Evolutionary conservation across 1,284 basidiomycete genomes (phyloP).

Genomic region (Sporisorium graminicola): DNA sequence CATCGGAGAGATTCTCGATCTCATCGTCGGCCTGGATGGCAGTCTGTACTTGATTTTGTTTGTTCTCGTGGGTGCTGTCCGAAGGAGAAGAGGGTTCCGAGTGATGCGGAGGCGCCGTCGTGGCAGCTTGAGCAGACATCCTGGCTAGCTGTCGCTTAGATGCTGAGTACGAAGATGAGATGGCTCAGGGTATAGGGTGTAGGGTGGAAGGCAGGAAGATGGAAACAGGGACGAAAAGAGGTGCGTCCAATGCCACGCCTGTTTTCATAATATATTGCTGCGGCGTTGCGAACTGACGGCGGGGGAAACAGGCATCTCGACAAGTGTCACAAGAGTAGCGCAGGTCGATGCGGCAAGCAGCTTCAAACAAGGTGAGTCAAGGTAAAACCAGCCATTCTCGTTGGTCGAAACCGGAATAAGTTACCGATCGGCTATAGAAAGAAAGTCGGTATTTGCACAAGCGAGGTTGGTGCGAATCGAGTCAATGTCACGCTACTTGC

Average conservation of each 20-base stretch:
- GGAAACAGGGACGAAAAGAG: not conserved
- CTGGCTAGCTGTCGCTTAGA: not conserved
- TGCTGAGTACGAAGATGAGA: not conserved
- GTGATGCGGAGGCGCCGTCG: conserved; percentile 12
- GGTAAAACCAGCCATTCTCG: not conserved
- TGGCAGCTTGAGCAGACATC: conserved; percentile 28
- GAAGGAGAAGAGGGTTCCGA: conserved; percentile 25
- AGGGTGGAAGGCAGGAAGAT: no score
- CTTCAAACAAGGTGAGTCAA: not conserved
- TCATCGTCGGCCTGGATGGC: conserved; percentile 27
- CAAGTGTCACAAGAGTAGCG: not conserved
- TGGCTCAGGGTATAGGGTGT: no score
- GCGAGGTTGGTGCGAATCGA: conserved; percentile 30
- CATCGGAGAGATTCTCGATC: conserved; percentile 21
- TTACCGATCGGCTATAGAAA: not conserved
- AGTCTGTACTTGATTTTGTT: conserved; percentile 12
- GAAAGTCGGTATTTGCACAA: conserved; percentile 5
- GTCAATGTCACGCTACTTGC: not conserved
- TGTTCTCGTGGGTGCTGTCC: conserved; percentile 34
- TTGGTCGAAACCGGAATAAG: not conserved
- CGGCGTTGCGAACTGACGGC: not conserved
- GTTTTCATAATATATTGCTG: not conserved
- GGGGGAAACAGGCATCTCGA: not conserved
- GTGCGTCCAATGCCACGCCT: not conserved
- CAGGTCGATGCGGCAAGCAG: not conserved